Evolutionary conservation across 768 basidiomycete genomes (phyloP), one percentile per base, ranked within the genome.

Genomic region (Macrocybe gigantea): DNA sequence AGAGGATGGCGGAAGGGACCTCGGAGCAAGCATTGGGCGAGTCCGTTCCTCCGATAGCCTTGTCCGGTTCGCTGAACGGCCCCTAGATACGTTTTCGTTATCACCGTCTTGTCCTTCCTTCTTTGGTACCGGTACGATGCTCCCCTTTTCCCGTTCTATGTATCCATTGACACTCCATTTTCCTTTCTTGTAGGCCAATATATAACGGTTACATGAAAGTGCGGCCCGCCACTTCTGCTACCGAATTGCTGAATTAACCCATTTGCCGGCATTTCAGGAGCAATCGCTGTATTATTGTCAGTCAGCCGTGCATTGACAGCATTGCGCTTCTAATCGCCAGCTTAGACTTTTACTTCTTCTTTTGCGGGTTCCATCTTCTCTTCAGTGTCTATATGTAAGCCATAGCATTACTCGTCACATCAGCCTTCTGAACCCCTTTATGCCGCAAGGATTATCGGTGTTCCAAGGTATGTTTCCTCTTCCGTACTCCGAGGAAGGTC

Each of bases 151-250:
- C 22, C 54, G 43, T n/a, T 44, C 37, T 45, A 33, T 40, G 41
- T 44, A 44, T 45, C 44, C 47, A 45, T 48, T 38, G 22, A 49
- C 6, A 51, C 44, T 45, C 55, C 48, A 11, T 52, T 51, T 47
- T 33, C 44, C 34, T 47, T 45, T 44, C 33, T 31, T 52, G 34
- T 59, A 92, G 92, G 59, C 94, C 95, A 11, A 89, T 94, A 61
- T 98, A 98, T 73, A 94, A 96, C 58, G 94, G 90, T 46, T 95
- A 92, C 72, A 91, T 93, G 84, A 95, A 96, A 79, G 94, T 85
- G 59, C 62, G 72, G 60, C 47, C 33, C 22, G 22, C 45, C 44
- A 32, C 43, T 47, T 51, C 22, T 22, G 22, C 22, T 22, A 4
- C 22, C 22, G 22, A 22, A 22, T 22, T 22, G 4, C 22, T 22